These are phyloP conservation scores for Scheffersomyces coipomensis DNA, from an alignment of 805 yeast genomes.

Conservation along the genomic window DNA sequence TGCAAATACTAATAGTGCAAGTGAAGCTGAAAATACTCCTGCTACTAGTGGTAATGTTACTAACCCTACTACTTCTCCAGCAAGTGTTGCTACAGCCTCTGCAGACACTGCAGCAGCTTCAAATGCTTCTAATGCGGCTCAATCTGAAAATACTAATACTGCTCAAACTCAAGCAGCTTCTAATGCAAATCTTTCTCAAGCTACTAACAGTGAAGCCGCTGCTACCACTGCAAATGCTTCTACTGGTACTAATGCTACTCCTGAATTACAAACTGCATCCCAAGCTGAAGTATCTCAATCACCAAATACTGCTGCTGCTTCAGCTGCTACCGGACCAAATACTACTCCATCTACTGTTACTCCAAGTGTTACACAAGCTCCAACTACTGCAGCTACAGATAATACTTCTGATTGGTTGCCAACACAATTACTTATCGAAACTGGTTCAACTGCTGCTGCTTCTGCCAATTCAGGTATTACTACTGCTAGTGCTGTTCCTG, in stretches of 20 bases:
- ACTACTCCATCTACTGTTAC: constrained; percentile 2
- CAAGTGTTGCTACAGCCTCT: constrained; percentile 13
- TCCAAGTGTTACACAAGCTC: constrained; percentile 4
- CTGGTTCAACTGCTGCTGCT: constrained; percentile 17
- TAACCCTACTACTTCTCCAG: constrained; percentile 6
- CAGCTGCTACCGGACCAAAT: constrained; percentile 2
- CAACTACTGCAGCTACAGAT: constrained; percentile 8
- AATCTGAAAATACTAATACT: not conserved
- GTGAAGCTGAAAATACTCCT: constrained; percentile 1
- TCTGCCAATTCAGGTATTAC: constrained; percentile 36
- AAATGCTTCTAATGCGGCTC: not conserved
- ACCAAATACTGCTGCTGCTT: not conserved
- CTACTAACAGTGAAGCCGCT: not conserved
- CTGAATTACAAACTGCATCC: not conserved
- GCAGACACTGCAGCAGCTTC: constrained; percentile 7
- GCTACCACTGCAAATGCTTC: constrained; percentile 1
- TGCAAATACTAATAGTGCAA: not conserved
- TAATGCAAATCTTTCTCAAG: not conserved
- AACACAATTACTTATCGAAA: constrained; percentile 25
- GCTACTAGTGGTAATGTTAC: constrained; percentile 4
- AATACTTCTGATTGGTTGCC: constrained; percentile 34
- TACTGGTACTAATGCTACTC: constrained; percentile 1
- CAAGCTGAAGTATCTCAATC: not conserved
- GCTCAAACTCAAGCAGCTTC: not conserved
- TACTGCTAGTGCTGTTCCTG: constrained; percentile 26